These are phyloP conservation scores for Cardamine resedifolia DNA, from an alignment of 345 rosid species.

Conservation along the genomic window DNA sequence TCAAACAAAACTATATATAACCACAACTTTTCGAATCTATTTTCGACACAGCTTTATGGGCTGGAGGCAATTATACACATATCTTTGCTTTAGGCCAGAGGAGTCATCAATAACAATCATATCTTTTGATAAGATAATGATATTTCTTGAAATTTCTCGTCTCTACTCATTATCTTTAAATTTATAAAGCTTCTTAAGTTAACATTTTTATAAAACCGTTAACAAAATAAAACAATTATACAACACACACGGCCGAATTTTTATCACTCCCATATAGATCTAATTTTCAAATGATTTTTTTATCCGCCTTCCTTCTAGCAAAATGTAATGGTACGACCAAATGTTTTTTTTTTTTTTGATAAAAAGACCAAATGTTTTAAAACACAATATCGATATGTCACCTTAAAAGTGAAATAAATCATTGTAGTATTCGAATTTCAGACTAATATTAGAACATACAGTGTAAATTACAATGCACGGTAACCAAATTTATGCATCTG, in stretches of 20 bases:
- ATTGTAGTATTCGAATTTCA: not conserved
- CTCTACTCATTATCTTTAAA: not conserved
- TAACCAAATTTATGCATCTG: not conserved
- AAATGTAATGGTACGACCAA: not conserved
- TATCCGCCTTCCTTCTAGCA: not conserved
- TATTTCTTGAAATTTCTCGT: not conserved
- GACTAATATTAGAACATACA: not conserved
- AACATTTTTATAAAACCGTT: not conserved
- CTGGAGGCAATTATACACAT: conserved; percentile 33
- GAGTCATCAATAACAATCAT: conserved; percentile 9
- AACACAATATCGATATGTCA: not conserved
- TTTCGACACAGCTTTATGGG: conserved; percentile 36
- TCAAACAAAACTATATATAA: conserved; percentile 14
- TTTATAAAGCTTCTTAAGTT: not conserved
- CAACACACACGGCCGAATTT: not conserved
- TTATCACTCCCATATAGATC: not conserved
- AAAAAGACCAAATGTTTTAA: not conserved
- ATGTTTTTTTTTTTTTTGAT: too few species aligned
- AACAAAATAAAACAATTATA: not conserved
- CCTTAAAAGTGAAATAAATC: not conserved
- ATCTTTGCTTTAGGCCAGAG: conserved; percentile 3
- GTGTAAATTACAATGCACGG: not conserved
- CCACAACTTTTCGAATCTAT: conserved; percentile 9
- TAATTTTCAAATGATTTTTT: not conserved
- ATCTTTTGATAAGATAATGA: conserved; percentile 13